Base-by-base conservation (phyloP, 495 filamentous ascomycete genomes). In the Beverwykella pulmonaria region DNA sequence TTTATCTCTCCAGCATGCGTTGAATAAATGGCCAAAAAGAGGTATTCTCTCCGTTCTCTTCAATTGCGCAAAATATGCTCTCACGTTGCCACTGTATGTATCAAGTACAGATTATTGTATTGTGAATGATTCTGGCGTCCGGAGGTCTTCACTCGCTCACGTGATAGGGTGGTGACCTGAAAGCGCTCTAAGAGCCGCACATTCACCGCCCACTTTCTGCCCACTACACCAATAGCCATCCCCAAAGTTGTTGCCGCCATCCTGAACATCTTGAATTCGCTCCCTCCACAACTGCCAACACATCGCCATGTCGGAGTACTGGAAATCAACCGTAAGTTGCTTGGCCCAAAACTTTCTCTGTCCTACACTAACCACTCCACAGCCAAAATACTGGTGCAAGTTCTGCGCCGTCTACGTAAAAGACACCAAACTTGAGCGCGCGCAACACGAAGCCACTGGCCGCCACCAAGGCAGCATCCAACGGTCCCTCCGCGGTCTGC, bases 351-450 rank as follows among this genome's bases (percentile, higher is more conserved):
- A 48, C 39, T 39, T 20, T 8, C 53, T 34, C 36, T 26, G 1
- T 36, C 46, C 17, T 48, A 44, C 10, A 36, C 54, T 67, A 50
- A 56, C 20, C 12, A 46, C 10, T 17, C 34, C 26, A 49, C 52
- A 90, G 81, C 91, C 92, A 12, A 92, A 87, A 75, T 92, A 93
- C 80, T 98, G 92, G 91, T 99, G 94, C 86, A 98, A 98, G 78
- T 90, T 95, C 81, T 99, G 94, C 86, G 86, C 85, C 76, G 86
- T 85, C 78, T 98, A 86, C 80, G 92, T 98, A 65, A 87, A 88
- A 73, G 94, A 99, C 80, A 97, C 93, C 27, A 86, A 89, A 70
- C 87, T 97, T 76, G 92, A 94, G 75, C 89, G 87, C 74, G 79
- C 86, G 59, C 92, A 97, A 76, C 94, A 99, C 75, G 95, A 99